Evolutionary conservation across 805 yeast species (phyloP).

Genomic region (Candida palmyrensis): DNA sequence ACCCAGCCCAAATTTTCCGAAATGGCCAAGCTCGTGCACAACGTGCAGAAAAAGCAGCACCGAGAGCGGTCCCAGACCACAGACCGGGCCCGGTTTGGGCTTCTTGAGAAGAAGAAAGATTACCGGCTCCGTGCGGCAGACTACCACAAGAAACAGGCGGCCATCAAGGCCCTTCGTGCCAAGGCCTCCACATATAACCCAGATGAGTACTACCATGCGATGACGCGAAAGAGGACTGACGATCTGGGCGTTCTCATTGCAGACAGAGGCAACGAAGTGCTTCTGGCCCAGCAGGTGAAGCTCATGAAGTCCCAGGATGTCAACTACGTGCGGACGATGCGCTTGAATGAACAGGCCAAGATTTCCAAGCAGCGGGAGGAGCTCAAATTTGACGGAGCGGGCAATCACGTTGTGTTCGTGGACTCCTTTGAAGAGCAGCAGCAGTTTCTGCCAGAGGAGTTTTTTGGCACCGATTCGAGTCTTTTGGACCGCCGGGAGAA

Average conservation of each 20-base stretch:
- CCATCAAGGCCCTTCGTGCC: conserved; percentile 62
- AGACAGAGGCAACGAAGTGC: conserved; percentile 57
- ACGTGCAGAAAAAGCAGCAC: conserved; percentile 94
- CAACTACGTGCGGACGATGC: conserved; percentile 74
- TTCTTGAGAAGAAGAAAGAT: conserved; percentile 79
- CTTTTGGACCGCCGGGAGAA: conserved; percentile 65
- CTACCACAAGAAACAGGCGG: conserved; percentile 55
- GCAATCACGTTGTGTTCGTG: conserved; percentile 84
- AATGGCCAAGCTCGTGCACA: conserved; percentile 81
- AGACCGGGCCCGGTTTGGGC: conserved; percentile 70
- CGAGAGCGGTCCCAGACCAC: conserved; percentile 86
- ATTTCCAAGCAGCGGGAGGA: conserved; percentile 52
- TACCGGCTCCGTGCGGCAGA: conserved; percentile 48
- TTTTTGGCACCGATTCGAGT: conserved; percentile 65
- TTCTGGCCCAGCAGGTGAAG: conserved; percentile 72
- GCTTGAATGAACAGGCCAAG: conserved; percentile 63
- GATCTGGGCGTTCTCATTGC: conserved; percentile 60
- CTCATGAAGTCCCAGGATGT: conserved; percentile 87
- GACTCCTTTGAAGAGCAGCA: conserved; percentile 54
- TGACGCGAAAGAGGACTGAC: conserved; percentile 70
- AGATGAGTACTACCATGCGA: conserved; percentile 95
- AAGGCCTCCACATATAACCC: conserved; percentile 78
- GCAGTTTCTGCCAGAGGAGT: conserved; percentile 56
- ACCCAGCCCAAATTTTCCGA: conserved; percentile 1
- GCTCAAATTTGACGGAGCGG: conserved; percentile 50